Evolutionary conservation across 495 filamentous ascomycete genomes (phyloP), one percentile per base, ranked within the genome.

Genomic region (Annulohypoxylon maeteangense): DNA sequence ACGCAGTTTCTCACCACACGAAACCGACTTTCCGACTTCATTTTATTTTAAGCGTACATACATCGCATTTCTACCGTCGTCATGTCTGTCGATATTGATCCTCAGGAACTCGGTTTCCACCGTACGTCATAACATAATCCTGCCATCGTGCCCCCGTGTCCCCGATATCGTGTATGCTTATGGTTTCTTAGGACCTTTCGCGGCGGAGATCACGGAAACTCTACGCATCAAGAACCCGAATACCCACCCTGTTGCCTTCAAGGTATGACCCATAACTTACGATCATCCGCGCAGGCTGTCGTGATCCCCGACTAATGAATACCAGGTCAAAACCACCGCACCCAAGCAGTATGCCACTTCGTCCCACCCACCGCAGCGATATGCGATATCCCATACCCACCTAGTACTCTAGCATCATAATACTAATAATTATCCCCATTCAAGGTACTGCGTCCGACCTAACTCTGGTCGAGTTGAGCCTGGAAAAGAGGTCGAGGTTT

Each of bases 271-370:
- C 16, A 55, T 67, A 16, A 36, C 51, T 65, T 29, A 8, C 20
- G 32, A 54, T 7, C 36, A 27, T 61, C 54, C 20, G 18, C 50
- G 36, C 20, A 34, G 31, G 42, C 48, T 31, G 22, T 23, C 31
- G 16, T 25, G 31, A 66, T 31, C 47, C 63, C 60, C 71, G 7
- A 48, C 67, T 40, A 64, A 75, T 38, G 8, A 67, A 62, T 73
- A 40, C 8, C 22, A 98, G 94, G 95, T 99, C 78, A 99, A 99
- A 89, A 99, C 95, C 40, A 99, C 95, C 63, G 96, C 96, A 27
- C 95, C 96, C 5, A 98, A 99, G 81, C 95, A 98, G 95, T 99
- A 93, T 76, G 92, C 79, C 57, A 45, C 31, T 51, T 69, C 29
- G 16, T 29, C 32, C 38, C 65, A 7, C 31, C 42, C 65, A 7